Evolutionary conservation across 495 filamentous ascomycete genomes (phyloP), one percentile per base, ranked within the genome.

Genomic region (Penicillium steckii): DNA sequence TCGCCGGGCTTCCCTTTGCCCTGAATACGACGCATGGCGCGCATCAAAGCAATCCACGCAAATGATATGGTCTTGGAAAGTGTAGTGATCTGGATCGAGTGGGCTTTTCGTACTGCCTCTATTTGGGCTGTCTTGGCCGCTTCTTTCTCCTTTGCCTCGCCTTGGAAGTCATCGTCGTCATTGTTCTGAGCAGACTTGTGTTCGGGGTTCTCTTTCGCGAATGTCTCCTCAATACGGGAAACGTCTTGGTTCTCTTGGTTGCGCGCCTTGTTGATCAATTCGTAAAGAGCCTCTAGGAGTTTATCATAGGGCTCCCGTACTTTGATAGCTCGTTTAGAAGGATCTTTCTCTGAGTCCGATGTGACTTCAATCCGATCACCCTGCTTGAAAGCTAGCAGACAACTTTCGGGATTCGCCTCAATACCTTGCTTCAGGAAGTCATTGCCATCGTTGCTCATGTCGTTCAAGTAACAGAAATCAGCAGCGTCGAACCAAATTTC

Each of bases 401-500:
- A 89, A 53, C 91, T 96, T 69, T 98, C 95, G 9, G 95, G 91
- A 60, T 97, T 97, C 6, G 91, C 95, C 12, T 83, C 78, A 48
- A 93, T 82, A 23, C 94, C 94, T 49, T 91, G 80, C 33, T 80
- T 78, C 35, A 98, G 77, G 56, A 97, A 93, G 2, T 88, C 81
- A 50, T 86, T 85, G 18, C 88, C 89, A 45, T 87, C 84, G 15
- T 73, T 71, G 30, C 80, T 82, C 72, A 85, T 67, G 45, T 82
- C 82, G 62, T 95, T 91, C 44, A 84, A 74, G 63, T 91, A 89
- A 70, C 91, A 96, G 77, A 92, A 98, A 50, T 96, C 88, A 10
- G 91, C 88, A 2, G 92, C 94, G 42, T 96, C 91, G 56, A 88
- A 93, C 94, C 94, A 98, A 55, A 97, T 83, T 65, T 93, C 89